phyloP scores from a whole-genome alignment of 2,329 filamentous ascomycete genomes.

The Rutstroemia sp. region DNA sequence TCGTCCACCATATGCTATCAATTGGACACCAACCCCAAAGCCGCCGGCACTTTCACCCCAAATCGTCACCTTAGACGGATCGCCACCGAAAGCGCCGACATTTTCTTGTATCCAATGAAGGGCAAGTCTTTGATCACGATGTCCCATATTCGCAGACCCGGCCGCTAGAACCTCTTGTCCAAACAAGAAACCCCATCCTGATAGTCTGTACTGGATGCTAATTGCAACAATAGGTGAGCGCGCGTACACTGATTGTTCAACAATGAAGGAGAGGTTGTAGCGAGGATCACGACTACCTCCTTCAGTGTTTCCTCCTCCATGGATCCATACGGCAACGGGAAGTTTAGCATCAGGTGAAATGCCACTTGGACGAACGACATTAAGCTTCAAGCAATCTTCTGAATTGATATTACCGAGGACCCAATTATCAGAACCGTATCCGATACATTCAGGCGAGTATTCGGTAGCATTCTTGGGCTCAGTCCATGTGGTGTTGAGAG shows the following conservation, averaged over 20 bases:
- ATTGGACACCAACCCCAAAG: conserved; percentile 37
- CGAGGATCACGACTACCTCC: conserved; percentile 37
- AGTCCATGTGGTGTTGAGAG: conserved; percentile 11
- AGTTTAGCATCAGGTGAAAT: conserved; percentile 25
- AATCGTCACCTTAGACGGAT: conserved; percentile 34
- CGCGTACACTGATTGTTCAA: conserved; percentile 36
- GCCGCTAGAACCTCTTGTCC: conserved; percentile 33
- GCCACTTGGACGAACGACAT: conserved; percentile 34
- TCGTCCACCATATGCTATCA: conserved; percentile 40
- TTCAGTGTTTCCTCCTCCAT: conserved; percentile 31
- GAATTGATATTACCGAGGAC: conserved; percentile 3
- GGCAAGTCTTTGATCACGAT: conserved; percentile 35
- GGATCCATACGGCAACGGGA: conserved; percentile 50
- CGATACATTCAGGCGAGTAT: conserved; percentile 6
- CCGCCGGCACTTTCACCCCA: conserved; percentile 39
- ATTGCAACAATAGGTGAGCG: conserved; percentile 39
- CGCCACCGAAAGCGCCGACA: conserved; percentile 35
- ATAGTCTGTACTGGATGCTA: conserved; percentile 38
- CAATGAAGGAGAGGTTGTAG: conserved; percentile 52
- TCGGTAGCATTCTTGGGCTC: conserved; percentile 22
- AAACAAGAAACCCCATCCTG: neutral
- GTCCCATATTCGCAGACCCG: conserved; percentile 39
- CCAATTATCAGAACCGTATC: conserved; percentile 5
- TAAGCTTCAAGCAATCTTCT: conserved; percentile 11
- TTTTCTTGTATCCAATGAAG: conserved; percentile 38